Base-by-base conservation (phyloP, 306 rosid genomes). In the Macrotyloma uniflorum region DNA sequence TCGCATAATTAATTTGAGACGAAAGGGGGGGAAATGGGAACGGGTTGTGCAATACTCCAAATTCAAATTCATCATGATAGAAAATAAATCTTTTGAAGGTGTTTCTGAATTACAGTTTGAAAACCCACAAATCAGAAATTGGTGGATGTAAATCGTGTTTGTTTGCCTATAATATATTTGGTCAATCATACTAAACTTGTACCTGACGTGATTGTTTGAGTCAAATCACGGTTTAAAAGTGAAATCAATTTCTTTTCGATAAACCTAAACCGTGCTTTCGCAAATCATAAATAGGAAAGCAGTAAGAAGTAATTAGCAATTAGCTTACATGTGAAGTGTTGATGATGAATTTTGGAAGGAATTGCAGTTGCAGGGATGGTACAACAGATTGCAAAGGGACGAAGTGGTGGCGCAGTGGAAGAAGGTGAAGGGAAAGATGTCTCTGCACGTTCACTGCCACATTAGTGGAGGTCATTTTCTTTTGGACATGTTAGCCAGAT, bases 401-500 rank as follows among this genome's bases (percentile, higher is more conserved):
- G 98, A 95, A 84, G 96, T 93, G 63, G 93, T 95, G 67, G 99
- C 93, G 14, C 88, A 93, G 74, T 95, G 99, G 99, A 86, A 81
- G 88, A 95, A 95, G 82, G 86, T 93, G 14, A 84, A 88, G 82
- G 97, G 88, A 36, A 92, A 81, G 67, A 95, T 95, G 99, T 91
- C 91, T 14, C 90, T 95, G 0, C 98, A 95, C 71, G 99, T 95
- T 81, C 96, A 95, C 67, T 95, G 99, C 72, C 99, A 95, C 83
- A 93, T 95, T 0, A 95, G 99, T 50, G 99, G 98, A n/a, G 97
- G 97, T 62, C 98, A 93, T 82, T 91, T 91, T 57, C 86, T 95
- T 2, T n/a, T 95, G 18, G 96, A 95, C 71, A 18, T 93, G 5
- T 87, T 75, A 50, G 93, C 98, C 4, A 85, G 95, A 66, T 83